phyloP scores from a whole-genome alignment of 331 rosid genomes.

The Ulmus americana region DNA sequence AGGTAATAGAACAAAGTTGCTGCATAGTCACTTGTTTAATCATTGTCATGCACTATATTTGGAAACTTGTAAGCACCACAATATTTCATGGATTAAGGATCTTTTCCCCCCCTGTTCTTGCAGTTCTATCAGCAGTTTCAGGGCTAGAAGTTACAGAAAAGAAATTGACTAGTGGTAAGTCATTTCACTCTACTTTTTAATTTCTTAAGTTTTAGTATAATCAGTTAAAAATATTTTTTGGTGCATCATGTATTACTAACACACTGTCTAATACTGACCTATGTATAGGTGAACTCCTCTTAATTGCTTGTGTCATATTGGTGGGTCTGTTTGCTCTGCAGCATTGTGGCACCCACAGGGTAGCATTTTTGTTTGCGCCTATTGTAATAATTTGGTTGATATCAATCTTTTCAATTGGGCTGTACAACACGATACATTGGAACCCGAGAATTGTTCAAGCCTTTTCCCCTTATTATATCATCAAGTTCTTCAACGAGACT shows the following conservation, averaged over 20 bases:
- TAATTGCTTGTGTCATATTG: slow-evolving; percentile 74
- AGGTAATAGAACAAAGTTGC: slow-evolving; percentile 27
- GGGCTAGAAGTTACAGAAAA: slow-evolving; percentile 56
- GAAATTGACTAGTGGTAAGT: slow-evolving; percentile 50
- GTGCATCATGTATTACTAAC: background rate
- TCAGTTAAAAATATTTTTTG: slow-evolving; percentile 11
- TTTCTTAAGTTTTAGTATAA: slow-evolving; percentile 1
- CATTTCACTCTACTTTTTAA: slow-evolving; percentile 1
- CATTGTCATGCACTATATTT: background rate
- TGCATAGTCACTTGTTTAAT: background rate
- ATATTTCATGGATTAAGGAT: slow-evolving; percentile 6
- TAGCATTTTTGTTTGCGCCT: slow-evolving; percentile 78
- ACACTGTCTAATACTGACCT: background rate
- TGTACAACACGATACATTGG: slow-evolving; percentile 68
- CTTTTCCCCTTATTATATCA: slow-evolving; percentile 58
- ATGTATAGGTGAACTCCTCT: slow-evolving; percentile 55
- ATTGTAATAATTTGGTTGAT: slow-evolving; percentile 68
- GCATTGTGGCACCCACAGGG: slow-evolving; percentile 80
- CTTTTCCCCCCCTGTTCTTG: slow-evolving; percentile 19
- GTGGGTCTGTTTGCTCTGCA: slow-evolving; percentile 84
- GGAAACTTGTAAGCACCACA: background rate
- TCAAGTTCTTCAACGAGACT: slow-evolving; percentile 61
- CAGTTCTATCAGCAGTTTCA: slow-evolving; percentile 84
- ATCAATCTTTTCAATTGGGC: slow-evolving; percentile 61
- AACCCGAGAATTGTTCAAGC: slow-evolving; percentile 62